Base-by-base conservation (phyloP, 2,329 filamentous ascomycete genomes). In the Tolypocladium pustulatum region DNA sequence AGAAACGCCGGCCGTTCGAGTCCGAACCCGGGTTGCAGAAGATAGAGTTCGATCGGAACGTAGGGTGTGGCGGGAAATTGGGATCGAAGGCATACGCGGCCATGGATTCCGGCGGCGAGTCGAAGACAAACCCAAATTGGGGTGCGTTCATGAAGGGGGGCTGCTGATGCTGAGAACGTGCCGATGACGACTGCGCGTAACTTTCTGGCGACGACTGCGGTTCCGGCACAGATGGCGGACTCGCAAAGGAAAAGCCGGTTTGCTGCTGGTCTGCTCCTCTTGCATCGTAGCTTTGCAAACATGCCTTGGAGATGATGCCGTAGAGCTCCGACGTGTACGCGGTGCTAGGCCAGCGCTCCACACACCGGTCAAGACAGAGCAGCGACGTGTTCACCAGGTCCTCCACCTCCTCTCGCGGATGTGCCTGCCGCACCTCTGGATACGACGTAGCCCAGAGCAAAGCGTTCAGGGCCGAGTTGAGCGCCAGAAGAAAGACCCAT, bases 391-490 rank as follows among this genome's bases (percentile, higher is more conserved):
- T 81, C 51, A 96, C 80, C 64, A 94, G 82, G 32, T 83, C 78
- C 67, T 93, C 86, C 0, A 96, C 87, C 62, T 94, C 87, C 52
- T 91, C 85, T 25, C 86, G 84, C 4, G 81, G 71, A 69, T 96
- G 88, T 22, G 83, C 78, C 57, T 83, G 81, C 53, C 94, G 87
- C 30, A 97, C 86, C 63, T 93, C 88, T 4, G 87, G 81, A 68
- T 96, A 97, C 1, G 92, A 96, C 9, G 96, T 81, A 1, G 89
- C 85, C 94, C 94, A 99, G 0, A 99, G 81, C 55, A 97, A 82
- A 6, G 90, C 92, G 69, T 96, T 97, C 59, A 97, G 81, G 5
- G 90, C 86, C 85, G 95, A 94, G 75, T 95, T 97, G 46, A 97
- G 81, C 25, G 88, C 86, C 60, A 96, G 82, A 1, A 96, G 84